phyloP scores from a whole-genome alignment of 2,329 filamentous ascomycete species.

The Sordariomycetes sp. region DNA sequence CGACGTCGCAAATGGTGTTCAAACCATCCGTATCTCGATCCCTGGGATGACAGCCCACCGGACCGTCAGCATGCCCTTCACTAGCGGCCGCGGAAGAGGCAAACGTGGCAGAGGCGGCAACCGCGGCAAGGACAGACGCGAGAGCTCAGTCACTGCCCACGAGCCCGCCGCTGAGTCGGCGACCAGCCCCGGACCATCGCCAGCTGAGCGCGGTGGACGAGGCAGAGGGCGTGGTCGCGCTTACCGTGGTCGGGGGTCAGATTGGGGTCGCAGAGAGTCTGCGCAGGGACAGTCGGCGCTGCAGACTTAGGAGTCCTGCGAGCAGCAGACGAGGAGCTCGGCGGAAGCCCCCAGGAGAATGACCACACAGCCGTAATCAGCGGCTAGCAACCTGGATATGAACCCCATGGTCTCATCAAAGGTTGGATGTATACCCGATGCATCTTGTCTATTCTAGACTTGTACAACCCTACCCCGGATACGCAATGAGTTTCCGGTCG shows the following conservation, averaged over 20 bases:
- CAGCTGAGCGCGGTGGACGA: neutral
- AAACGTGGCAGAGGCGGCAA: conserved; percentile 17
- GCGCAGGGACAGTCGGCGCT: conserved; percentile 1
- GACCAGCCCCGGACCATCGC: neutral
- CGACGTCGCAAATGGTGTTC: conserved; percentile 22
- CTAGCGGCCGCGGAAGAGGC: conserved; percentile 20
- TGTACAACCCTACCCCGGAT: no score
- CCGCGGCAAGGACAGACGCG: conserved; percentile 22
- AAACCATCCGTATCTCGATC: conserved; percentile 28
- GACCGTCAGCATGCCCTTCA: conserved; percentile 26
- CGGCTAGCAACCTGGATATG: no score
- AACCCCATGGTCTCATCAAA: no score
- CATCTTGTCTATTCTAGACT: no score
- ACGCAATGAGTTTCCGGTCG: no score
- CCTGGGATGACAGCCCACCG: conserved; percentile 30
- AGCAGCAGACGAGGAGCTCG: no score
- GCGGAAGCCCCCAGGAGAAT: no score
- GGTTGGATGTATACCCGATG: no score
- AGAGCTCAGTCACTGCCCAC: conserved; percentile 15
- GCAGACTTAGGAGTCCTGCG: conserved; percentile 2
- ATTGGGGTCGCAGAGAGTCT: conserved; percentile 25
- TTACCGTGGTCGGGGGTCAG: conserved; percentile 28
- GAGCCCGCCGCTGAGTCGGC: neutral
- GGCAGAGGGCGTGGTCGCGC: conserved; percentile 24
- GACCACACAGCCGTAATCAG: no score